Evolutionary conservation across 768 basidiomycete species (phyloP).

Genomic region (Termitomyces heimii): DNA sequence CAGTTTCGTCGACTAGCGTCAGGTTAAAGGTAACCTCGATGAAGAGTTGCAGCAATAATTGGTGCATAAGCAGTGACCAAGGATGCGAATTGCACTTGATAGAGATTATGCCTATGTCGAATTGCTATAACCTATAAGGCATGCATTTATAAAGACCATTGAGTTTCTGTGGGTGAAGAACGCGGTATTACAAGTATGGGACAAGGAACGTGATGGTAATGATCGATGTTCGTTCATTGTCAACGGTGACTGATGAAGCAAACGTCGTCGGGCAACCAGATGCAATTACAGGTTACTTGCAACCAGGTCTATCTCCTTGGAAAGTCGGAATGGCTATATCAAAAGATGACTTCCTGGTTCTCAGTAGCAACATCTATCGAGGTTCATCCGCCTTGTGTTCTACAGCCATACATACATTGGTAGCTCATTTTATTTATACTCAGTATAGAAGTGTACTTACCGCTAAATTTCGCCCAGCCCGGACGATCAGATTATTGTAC

Average conservation of each 20-base stretch:
- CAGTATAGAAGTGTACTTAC: neutral
- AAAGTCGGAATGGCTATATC: neutral
- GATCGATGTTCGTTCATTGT: too few species aligned
- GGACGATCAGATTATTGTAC: neutral
- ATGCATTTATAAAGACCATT: neutral
- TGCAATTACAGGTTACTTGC: too few species aligned
- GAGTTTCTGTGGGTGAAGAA: neutral
- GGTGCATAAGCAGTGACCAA: neutral
- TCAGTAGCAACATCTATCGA: neutral
- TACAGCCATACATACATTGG: neutral
- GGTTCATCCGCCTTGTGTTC: neutral
- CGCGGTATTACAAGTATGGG: too few species aligned
- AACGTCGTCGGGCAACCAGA: too few species aligned
- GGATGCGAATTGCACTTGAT: neutral
- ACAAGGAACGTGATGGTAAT: too few species aligned
- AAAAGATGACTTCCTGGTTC: neutral
- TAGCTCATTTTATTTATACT: neutral
- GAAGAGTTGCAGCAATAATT: slow-evolving; percentile 3
- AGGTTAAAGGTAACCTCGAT: slow-evolving; percentile 10
- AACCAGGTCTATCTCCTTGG: neutral
- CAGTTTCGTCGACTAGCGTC: slow-evolving; percentile 5
- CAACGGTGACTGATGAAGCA: too few species aligned
- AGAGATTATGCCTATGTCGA: neutral
- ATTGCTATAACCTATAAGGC: neutral
- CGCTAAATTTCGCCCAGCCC: neutral